Evolutionary conservation across 805 yeast species (phyloP).

Genomic region (Candida pseudofarinosa): DNA sequence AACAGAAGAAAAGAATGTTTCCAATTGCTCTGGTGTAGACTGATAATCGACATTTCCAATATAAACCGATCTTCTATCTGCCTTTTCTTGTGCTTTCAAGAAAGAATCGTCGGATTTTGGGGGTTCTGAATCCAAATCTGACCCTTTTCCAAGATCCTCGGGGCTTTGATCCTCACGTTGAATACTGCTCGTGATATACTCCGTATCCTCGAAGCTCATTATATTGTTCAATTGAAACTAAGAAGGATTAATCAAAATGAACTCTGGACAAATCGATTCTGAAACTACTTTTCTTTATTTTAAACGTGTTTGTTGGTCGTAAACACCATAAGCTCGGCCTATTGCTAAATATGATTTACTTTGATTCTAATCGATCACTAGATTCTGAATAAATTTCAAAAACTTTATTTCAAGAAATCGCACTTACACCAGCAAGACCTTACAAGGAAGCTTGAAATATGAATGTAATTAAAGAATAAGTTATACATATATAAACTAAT

Average conservation of each 20-base stretch:
- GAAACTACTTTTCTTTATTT: no score
- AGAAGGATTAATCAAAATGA: not conserved
- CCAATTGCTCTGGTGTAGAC: conserved; percentile 49
- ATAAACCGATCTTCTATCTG: conserved; percentile 51
- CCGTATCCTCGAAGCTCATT: not conserved
- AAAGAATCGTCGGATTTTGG: conserved; percentile 10
- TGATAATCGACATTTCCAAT: conserved; percentile 49
- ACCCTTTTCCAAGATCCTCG: conserved; percentile 8
- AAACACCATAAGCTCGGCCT: no score
- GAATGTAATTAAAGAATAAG: no score
- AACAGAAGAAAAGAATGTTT: conserved; percentile 38
- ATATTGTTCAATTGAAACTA: not conserved
- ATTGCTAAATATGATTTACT: no score
- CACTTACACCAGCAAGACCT: no score
- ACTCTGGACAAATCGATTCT: no score
- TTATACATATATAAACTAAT: not conserved
- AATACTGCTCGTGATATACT: not conserved
- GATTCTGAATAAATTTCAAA: no score
- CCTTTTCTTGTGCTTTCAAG: conserved; percentile 34
- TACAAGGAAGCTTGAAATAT: no score
- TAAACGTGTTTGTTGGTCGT: no score
- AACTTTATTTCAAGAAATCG: no score
- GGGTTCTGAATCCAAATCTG: conserved; percentile 29
- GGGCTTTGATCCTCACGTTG: conserved; percentile 2
- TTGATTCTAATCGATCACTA: no score